phyloP scores from a whole-genome alignment of 179 eudicot genomes.

The Carnegiea gigantea region DNA sequence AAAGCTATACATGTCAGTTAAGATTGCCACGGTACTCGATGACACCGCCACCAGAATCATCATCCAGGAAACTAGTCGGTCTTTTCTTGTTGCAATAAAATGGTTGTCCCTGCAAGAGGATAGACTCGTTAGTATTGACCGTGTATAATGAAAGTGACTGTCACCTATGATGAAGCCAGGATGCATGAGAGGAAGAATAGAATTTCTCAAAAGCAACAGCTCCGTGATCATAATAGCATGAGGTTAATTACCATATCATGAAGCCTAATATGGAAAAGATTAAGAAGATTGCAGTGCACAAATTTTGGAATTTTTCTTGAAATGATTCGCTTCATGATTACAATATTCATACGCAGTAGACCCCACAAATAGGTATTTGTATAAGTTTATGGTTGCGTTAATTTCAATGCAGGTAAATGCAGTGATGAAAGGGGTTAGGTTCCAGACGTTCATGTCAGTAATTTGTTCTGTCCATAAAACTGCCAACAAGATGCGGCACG shows the following conservation, averaged over 20 bases:
- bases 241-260: background rate
- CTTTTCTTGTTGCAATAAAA: conserved; percentile 58
- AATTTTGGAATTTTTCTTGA: background rate
- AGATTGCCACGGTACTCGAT: conserved; percentile 73
- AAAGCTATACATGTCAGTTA: conserved; percentile 66
- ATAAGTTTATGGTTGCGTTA: background rate
- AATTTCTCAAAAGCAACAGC: no score
- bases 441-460: background rate
- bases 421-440: background rate
- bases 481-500: background rate
- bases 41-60: conserved; percentile 74
- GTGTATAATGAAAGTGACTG: background rate
- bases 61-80: conserved; percentile 61
- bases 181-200: no score
- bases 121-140: background rate
- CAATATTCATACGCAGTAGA: background rate
- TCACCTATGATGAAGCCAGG: background rate
- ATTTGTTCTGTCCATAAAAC: background rate
- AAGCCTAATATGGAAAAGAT: background rate
- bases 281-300: background rate
- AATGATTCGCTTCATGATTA: background rate
- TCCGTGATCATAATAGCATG: background rate
- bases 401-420: background rate
- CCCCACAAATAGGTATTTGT: background rate
- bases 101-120: conserved; percentile 53